These are phyloP conservation scores for Dactylonectria macrodidyma DNA, from an alignment of 2,329 filamentous ascomycete species.

Conservation along the genomic window DNA sequence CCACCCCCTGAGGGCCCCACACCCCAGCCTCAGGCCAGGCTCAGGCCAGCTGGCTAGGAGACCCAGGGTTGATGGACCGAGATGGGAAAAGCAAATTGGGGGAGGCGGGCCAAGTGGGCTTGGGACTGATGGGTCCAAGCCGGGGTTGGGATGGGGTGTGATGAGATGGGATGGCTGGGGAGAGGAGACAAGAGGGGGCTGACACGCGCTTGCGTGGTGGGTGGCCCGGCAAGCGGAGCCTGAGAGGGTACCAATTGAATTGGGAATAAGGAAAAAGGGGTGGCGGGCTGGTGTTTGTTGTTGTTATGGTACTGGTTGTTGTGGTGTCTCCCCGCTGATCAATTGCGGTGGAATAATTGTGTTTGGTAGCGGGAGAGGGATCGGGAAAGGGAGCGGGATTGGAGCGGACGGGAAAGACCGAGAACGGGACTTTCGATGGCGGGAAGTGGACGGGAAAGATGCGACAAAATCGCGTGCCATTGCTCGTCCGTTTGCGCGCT, in stretches of 20 bases:
- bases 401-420: not conserved
- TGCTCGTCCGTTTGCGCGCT: not conserved
- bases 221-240: conserved; percentile 38
- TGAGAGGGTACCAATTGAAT: conserved; percentile 38
- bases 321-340: conserved; percentile 29
- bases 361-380: conserved; percentile 2
- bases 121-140: conserved; percentile 40
- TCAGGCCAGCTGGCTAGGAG: conserved; percentile 45
- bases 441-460: not conserved
- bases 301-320: conserved; percentile 33
- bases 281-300: conserved; percentile 21
- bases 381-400: not conserved
- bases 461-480: conserved; percentile 4
- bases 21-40: conserved; percentile 41
- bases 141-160: conserved; percentile 32
- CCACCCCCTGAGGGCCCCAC: conserved; percentile 46
- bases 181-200: conserved; percentile 32
- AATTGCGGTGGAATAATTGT: conserved; percentile 16
- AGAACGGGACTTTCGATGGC: not conserved
- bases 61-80: conserved; percentile 36
- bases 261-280: conserved; percentile 19
- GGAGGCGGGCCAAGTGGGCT: conserved; percentile 38
- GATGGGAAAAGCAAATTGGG: conserved; percentile 45
- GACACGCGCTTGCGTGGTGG: conserved; percentile 44
- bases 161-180: conserved; percentile 44